Conservation (phyloP, 2,329 filamentous ascomycete species). For the Aspergillus terreus region DNA sequence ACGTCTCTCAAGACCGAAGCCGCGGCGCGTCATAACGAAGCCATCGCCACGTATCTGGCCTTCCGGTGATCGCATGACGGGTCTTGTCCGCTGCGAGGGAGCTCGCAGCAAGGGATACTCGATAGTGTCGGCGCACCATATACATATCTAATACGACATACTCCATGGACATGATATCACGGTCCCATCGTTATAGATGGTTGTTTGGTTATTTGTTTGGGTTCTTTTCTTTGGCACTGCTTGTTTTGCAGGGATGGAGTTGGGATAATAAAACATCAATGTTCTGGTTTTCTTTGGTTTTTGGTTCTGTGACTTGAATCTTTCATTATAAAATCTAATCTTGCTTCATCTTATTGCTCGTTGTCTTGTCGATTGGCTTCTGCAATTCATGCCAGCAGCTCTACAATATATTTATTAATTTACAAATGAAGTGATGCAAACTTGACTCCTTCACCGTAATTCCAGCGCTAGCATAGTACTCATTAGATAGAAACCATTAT, state of each 20-base stretch:
- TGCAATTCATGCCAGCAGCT: no score
- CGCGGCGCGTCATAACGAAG: slow-evolving; percentile 17
- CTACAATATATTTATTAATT: no score
- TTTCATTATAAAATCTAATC: no score
- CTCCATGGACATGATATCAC: slow-evolving; percentile 24
- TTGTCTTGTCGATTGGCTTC: no score
- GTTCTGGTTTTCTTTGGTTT: no score
- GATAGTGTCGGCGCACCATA: background rate
- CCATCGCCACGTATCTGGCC: slow-evolving; percentile 19
- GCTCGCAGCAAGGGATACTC: background rate
- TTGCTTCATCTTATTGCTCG: no score
- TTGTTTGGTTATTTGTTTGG: slow-evolving; percentile 35
- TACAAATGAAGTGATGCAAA: no score
- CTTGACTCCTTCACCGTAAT: no score
- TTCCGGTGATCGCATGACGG: slow-evolving; percentile 23
- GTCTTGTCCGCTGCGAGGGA: background rate
- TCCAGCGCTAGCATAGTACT: no score
- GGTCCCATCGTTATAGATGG: background rate
- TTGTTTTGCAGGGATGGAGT: background rate
- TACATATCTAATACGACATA: background rate
- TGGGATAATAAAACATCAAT: background rate
- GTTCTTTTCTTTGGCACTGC: background rate
- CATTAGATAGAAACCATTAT: background rate
- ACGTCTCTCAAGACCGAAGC: background rate
- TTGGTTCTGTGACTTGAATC: no score